Evolutionary conservation across 345 rosid species (phyloP).

Genomic region (Erodium maritimum): DNA sequence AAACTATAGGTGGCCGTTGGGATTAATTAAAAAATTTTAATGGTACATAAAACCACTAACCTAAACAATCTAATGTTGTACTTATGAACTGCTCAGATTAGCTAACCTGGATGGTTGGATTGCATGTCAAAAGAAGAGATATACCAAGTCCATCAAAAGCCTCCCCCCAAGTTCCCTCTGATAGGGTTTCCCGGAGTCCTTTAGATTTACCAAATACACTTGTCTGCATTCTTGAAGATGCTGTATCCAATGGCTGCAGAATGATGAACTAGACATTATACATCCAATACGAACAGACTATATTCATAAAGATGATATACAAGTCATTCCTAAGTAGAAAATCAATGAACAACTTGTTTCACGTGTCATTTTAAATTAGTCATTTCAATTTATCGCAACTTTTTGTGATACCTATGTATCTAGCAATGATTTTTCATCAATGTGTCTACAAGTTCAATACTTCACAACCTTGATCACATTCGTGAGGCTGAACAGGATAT

Average conservation of each 20-base stretch:
- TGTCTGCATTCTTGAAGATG: slow-evolving; percentile 94
- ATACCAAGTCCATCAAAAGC: slow-evolving; percentile 90
- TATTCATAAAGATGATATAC: slow-evolving; percentile 4
- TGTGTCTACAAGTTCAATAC: no score
- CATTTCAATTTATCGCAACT: no score
- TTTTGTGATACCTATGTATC: no score
- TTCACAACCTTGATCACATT: no score
- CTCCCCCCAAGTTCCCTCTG: slow-evolving; percentile 55
- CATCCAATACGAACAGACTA: no score
- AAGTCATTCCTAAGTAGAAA: neutral
- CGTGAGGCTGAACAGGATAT: no score
- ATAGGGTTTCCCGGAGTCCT: slow-evolving; percentile 77
- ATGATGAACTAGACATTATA: neutral
- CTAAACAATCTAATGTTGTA: neutral
- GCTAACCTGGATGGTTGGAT: slow-evolving; percentile 86
- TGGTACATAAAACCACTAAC: neutral
- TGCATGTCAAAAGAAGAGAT: slow-evolving; percentile 80
- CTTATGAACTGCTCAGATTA: neutral
- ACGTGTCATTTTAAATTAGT: no score
- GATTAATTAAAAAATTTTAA: neutral
- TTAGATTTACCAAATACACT: slow-evolving; percentile 86
- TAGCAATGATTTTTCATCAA: no score
- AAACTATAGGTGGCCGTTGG: no score
- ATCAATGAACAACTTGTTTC: no score
- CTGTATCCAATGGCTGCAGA: slow-evolving; percentile 85